Base-by-base conservation (phyloP, 164 flowering plant species). In the Dillenia suffruticosa region DNA sequence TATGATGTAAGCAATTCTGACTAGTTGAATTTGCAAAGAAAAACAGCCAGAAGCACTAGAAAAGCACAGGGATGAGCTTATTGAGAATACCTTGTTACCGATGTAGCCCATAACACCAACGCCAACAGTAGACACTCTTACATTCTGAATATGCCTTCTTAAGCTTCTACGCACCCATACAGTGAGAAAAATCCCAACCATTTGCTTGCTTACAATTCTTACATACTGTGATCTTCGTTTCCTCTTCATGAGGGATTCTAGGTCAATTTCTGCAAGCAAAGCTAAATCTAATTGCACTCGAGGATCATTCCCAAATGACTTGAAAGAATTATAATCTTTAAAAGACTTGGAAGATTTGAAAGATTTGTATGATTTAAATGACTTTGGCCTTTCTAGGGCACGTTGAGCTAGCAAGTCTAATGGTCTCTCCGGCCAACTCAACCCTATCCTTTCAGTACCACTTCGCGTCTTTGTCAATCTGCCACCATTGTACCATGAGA, bases 91-190 rank as follows among this genome's bases (percentile, higher is more conserved):
- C 96, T 89, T 92, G 88, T 92, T 95, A 45, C 99, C 97, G 40
- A 90, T 88, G 73, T 84, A 92, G 66, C 99, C 99, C 97, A 95
- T 88, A 17, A 78, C 88, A 74, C 99, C 99, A 63, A 95, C 97
- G 53, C 99, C 97, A 75, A 92, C 99, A 53, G 94, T 83, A 32
- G 96, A 92, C 53, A 95, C 91, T 67, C 77, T 86, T 57, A 95
- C 9, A 63, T 95, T 92, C 57, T 79, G 87, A 60, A 95, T 84
- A 69, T 88, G 97, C 76, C 66, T 83, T 22, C 97, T 82, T 75
- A 95, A 76, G 71, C 81, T 81, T 75, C 96, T 83, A 26, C 93
- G 91, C 49, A 92, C 96, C 99, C 99, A 95, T 68, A 95, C 58
- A 16, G 92, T 77, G 54, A 95, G 77, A 63, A 89, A 95, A 61